phyloP scores from a whole-genome alignment of 2,329 filamentous ascomycete species.

The Alternaria angustiovoidea region DNA sequence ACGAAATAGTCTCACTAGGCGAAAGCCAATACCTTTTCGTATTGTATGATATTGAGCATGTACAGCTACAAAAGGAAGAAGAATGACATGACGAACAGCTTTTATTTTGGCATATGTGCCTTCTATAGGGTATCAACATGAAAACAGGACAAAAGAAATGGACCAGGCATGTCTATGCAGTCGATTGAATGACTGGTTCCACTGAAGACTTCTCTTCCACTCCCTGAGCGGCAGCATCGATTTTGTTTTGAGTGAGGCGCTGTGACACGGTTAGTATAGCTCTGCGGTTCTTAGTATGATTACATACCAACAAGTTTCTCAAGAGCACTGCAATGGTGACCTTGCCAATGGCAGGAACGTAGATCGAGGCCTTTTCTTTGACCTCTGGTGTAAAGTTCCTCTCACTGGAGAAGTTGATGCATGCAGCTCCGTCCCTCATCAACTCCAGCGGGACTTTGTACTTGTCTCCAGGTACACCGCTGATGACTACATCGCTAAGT shows the following conservation, averaged over 20 bases:
- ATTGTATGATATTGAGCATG: not conserved
- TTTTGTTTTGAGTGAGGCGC: constrained; percentile 56
- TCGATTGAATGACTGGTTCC: constrained; percentile 26
- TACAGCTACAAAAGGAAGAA: not conserved
- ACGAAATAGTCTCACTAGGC: not conserved
- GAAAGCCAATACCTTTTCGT: not conserved
- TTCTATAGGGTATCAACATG: constrained; percentile 42
- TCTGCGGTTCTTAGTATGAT: not conserved
- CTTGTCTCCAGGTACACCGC: constrained; percentile 84
- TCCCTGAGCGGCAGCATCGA: constrained; percentile 42
- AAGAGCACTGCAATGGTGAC: constrained; percentile 93
- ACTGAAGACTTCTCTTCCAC: constrained; percentile 26
- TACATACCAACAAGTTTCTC: constrained; percentile 83
- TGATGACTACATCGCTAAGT: constrained; percentile 92
- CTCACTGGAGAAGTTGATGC: constrained; percentile 97
- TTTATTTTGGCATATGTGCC: constrained; percentile 24
- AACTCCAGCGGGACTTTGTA: constrained; percentile 90
- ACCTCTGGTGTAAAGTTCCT: constrained; percentile 92
- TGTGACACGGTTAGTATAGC: constrained; percentile 32
- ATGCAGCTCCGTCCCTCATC: constrained; percentile 90
- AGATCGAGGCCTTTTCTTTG: constrained; percentile 96
- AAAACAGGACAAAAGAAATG: not conserved
- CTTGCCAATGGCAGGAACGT: constrained; percentile 96
- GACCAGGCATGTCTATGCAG: constrained; percentile 1
- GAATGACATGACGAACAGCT: not conserved